Percentiles rank a stretch among this genome's conserved stretches.
Evolutionary conservation across 371 early-diverging fungal genomes (phyloP).

Genomic region (Mortierella sp.): DNA sequence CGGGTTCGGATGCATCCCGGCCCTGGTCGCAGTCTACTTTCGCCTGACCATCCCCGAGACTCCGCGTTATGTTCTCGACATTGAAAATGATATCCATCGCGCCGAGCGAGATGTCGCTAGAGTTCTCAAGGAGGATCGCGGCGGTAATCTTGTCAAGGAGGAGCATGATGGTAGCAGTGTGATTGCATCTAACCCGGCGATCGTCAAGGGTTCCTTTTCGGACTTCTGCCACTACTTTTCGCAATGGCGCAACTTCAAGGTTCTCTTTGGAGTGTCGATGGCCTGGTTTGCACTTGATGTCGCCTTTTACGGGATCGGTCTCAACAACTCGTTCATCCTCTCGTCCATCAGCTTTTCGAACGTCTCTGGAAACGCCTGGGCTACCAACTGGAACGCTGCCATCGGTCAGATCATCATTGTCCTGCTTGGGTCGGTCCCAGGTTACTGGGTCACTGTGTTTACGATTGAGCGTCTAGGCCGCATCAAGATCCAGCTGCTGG

Average conservation of each 20-base stretch:
- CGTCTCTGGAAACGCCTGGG: conserved; percentile 62
- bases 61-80: conserved; percentile 87
- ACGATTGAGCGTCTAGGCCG: conserved; percentile 84
- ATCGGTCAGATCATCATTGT: conserved; percentile 87
- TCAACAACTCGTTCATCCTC: conserved; percentile 83
- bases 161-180: conserved; percentile 21
- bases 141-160: conserved; percentile 8
- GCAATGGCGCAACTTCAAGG: conserved; percentile 80
- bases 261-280: conserved; percentile 80
- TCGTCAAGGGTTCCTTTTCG: conserved; percentile 65
- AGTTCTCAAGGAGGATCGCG: conserved; percentile 37
- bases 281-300: conserved; percentile 90
- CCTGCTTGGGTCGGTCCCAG: conserved; percentile 87
- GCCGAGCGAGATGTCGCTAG: conserved; percentile 66
- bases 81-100: conserved; percentile 74
- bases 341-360: conserved; percentile 73
- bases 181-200: conserved; percentile 30
- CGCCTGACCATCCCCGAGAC: conserved; percentile 94
- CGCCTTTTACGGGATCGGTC: conserved; percentile 89
- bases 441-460: conserved; percentile 87
- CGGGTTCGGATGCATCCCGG: conserved; percentile 87
- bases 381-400: conserved; percentile 67
- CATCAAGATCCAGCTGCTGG: conserved; percentile 82
- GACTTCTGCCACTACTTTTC: conserved; percentile 82
- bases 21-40: conserved; percentile 84